Conservation (phyloP, 768 basidiomycete species). For the Mycena rebaudengoi region DNA sequence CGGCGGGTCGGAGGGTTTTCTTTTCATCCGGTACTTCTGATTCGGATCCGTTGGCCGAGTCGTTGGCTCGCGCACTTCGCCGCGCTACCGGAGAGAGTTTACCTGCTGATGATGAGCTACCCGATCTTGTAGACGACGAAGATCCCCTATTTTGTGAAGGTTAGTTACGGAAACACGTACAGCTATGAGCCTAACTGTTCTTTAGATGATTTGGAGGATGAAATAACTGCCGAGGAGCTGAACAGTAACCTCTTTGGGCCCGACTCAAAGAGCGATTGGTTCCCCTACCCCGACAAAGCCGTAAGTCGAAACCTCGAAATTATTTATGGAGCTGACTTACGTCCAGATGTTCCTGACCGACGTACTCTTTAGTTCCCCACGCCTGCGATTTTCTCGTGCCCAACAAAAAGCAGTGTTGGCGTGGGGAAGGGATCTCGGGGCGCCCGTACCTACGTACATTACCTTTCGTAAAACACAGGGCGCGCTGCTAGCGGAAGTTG, state of each 20-base stretch:
- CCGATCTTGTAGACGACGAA: neutral
- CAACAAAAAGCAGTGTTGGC: slow-evolving; percentile 38
- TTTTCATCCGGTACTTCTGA: neutral
- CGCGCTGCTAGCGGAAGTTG: slow-evolving; percentile 26
- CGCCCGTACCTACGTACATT: slow-evolving; percentile 36
- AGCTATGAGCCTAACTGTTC: too few relatives aligned
- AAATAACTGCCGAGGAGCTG: slow-evolving; percentile 3
- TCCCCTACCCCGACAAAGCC: slow-evolving; percentile 17
- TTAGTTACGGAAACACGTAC: neutral
- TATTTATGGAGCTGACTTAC: too few relatives aligned
- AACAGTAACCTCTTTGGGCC: slow-evolving; percentile 1
- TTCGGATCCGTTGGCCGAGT: slow-evolving; percentile 4
- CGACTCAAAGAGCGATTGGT: slow-evolving; percentile 12
- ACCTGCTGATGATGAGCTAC: neutral
- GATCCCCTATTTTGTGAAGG: neutral
- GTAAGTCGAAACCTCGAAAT: too few relatives aligned
- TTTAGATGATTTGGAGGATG: neutral
- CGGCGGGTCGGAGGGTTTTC: neutral
- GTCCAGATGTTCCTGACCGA: slow-evolving; percentile 38
- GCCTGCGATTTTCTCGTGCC: slow-evolving; percentile 37
- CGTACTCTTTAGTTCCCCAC: slow-evolving; percentile 42
- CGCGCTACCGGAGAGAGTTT: neutral
- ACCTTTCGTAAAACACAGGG: slow-evolving; percentile 29
- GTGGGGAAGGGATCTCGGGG: slow-evolving; percentile 40
- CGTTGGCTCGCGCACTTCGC: neutral